Evolutionary conservation across 2,329 filamentous ascomycete species (phyloP), one percentile per base, ranked within the genome.

Genomic region (Exserohilum turcica): DNA sequence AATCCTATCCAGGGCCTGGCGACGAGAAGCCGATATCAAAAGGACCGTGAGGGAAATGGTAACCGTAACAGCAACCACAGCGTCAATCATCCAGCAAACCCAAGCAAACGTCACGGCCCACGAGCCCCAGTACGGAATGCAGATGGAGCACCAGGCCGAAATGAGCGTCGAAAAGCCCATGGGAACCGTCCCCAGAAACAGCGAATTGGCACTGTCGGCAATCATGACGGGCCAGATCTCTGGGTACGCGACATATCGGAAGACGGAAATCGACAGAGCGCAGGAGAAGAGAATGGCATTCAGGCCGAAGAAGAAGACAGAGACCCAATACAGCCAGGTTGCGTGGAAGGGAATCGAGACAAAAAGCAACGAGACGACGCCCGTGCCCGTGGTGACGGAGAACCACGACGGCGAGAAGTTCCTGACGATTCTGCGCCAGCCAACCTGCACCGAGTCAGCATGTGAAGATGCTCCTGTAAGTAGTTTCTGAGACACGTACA

Each of bases 111-210:
- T 74, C 0, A 68, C 74, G n/a, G 82, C 76, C 79, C 84, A 83
- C 12, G 77, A 61, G 1, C 84, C 86, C 86, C 84, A 89, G n/a
- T 74, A 76, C 0, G 81, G 81, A 6, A 81, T 77, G 67, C 86
- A 88, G 29, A 84, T 77, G 28, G 84, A 78, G 10, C 85, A 78
- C 68, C 85, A 82, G 80, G 86, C 85, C 56, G 86, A 85, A 55
- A 89, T 82, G 37, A 90, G 84, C 1, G 86, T 89, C 0, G 85
- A 83, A 52, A 90, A 81, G 0, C 81, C 86, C 84, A 90, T 89
- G 0, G 86, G 86, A 28, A 88, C 81, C 0, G 85, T 87, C 0
- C 75, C 87, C 3, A 91, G 74, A 60, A 90, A 91, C 47, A 91
- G 77, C 1, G 84, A 86, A 64, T 91, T 85, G 1, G 80, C 81